Base-by-base conservation (phyloP, 148 eudicot genomes). In the Rhododendron molle region DNA sequence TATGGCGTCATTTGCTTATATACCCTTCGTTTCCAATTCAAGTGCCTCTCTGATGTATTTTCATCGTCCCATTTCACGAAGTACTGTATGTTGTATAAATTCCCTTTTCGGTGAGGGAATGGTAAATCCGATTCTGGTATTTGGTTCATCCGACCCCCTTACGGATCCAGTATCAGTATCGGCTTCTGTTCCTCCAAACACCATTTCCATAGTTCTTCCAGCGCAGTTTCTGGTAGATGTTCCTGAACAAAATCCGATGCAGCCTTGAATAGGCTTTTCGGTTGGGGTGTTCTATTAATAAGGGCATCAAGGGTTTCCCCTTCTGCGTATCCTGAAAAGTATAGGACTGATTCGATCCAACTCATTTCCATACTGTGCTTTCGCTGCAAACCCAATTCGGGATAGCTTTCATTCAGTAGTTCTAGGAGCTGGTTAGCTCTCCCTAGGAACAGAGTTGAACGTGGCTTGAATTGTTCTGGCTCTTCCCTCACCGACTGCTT, bases 1-100 rank as follows among this genome's bases (percentile, higher is more conserved):
- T 86, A 86, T 23, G 85, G 82, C n/a, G 81, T 76, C 85, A 82
- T 77, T 30, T 86, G 54, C 16, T 76, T 58, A n/a, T 76, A 44
- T 26, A 86, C 21, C 65, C n/a, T 77, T 83, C 82, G 76, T 60
- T 79, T 65, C 86, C 88, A 87, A 21, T 56, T 34, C 34, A 83
- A 5, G 46, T 78, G 86, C 78, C 47, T 83, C 5, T 11, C 11
- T 11, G 43, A 13, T 60, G 60, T 65, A 73, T 78, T 58, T 21
- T 80, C 78, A 32, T 10, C 74, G 12, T 85, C 87, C 87, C 83
- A 85, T 67, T 46, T 80, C 78, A 80, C 83, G 9, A 32, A 49
- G 16, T 85, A 85, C 34, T 80, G 87, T 20, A 80, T 46, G 60
- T 47, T 85, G 38, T 85, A 85, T 23, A 80, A 26, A 50, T 78